Base-by-base conservation (phyloP, 192 early-diverging fungal species). In the Coemansia sp. region DNA sequence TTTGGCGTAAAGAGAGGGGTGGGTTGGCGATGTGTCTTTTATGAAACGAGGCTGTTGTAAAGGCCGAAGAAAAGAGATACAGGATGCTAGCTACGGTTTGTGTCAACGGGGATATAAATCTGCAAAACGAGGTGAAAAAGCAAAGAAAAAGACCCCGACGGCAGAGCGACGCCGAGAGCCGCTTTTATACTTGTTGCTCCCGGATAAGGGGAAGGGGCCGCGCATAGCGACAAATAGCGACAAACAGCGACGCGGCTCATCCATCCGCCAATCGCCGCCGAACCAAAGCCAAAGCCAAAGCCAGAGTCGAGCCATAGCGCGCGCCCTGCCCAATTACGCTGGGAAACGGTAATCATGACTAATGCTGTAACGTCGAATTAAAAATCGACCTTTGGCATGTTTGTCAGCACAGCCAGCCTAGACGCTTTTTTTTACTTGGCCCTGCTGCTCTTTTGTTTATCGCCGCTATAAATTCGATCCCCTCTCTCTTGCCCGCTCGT, bases 31-130 rank as follows among this genome's bases (percentile, higher is more conserved):
- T 6, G 39, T 58, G 25, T 14, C 36, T 24, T 54, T 63, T 36
- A 27, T 11, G 2, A 20, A 29, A 16, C n/a, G n/a, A n/a, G n/a
- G n/a, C n/a, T n/a, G n/a, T n/a, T n/a, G 59, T 25, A 13, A 24
- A 52, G 65, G 58, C 58, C 25, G 56, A 34, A 34, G 32, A 34
- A 34, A 42, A 42, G 13, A 42, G 39, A 42, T 42, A 42, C 39
- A 42, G 13, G 11, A 42, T 2, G 11, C 8, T n/a, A 9, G 39
- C 8, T 2, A 9, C 39, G 11, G 13, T 10, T 8, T 14, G 8
- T 16, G 39, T 42, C 39, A 42, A 42, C 13, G 11, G 8, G 11
- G 39, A 10, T 8, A 42, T 42, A 42, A 42, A 42, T 13, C 39
- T 42, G 39, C 39, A 42, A 16, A 42, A 42, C 2, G 2, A 50